Conservation (phyloP, 495 filamentous ascomycete genomes). For the Penicillium dipodomyicola region DNA sequence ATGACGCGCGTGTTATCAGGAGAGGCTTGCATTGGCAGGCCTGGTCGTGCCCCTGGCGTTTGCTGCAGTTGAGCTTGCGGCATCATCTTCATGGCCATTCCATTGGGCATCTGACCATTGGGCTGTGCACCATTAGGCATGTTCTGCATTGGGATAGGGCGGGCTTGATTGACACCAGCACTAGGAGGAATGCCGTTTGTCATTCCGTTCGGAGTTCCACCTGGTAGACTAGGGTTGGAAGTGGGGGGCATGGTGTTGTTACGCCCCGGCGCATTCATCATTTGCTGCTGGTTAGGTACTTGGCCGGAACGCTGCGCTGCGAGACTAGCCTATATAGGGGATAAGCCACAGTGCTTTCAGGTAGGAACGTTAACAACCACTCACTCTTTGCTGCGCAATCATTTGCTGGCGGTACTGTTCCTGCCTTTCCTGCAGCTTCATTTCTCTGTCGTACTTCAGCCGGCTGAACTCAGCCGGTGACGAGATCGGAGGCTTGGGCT, state of each 20-base stretch:
- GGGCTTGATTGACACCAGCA: constrained; percentile 39
- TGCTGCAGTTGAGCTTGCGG: constrained; percentile 70
- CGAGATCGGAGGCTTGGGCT: constrained; percentile 57
- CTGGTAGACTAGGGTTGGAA: constrained; percentile 31
- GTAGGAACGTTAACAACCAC: not conserved
- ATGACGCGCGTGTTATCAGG: constrained; percentile 53
- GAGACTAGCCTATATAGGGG: constrained; percentile 31
- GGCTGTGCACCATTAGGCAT: constrained; percentile 36
- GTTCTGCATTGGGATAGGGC: constrained; percentile 41
- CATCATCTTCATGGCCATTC: constrained; percentile 64
- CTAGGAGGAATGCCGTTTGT: constrained; percentile 39
- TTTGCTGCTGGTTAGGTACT: constrained; percentile 42
- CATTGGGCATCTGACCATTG: constrained; percentile 51
- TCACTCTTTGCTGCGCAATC: constrained; percentile 60
- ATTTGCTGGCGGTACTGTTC: constrained; percentile 64
- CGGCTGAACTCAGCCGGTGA: constrained; percentile 88
- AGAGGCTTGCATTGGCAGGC: constrained; percentile 55
- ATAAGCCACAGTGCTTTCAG: constrained; percentile 17
- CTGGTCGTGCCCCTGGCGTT: constrained; percentile 54
- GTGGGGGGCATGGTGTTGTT: constrained; percentile 42
- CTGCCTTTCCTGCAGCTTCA: constrained; percentile 72
- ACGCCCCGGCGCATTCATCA: constrained; percentile 43
- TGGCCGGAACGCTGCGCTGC: constrained; percentile 47
- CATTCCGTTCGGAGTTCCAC: constrained; percentile 35
- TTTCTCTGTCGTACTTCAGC: constrained; percentile 79